A percentile compares a stretch with the other conserved stretches of the same genome.
Conservation (phyloP, 129 eudicot genomes). For the Glebionis coronaria region DNA sequence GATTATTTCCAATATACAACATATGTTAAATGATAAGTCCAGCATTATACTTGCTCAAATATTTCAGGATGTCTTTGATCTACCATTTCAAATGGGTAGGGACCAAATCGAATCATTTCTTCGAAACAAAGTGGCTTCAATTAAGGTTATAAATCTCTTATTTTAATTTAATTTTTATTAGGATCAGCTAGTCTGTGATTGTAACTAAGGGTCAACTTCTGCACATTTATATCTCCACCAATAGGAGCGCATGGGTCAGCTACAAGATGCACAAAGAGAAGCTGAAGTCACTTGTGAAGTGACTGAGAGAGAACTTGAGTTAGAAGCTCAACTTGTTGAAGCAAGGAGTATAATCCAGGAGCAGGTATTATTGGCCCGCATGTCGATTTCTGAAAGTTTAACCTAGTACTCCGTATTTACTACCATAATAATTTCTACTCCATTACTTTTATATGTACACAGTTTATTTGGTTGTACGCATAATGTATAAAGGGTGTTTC, state of each 20-base stretch:
- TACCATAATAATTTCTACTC: not conserved
- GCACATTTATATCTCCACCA: not conserved
- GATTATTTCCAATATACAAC: not conserved
- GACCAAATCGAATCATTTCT: slow-evolving; percentile 96
- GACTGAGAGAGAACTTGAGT: slow-evolving; percentile 96
- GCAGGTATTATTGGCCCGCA: slow-evolving; percentile 52
- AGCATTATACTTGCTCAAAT: slow-evolving; percentile 3
- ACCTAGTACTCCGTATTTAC: not conserved
- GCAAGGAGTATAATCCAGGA: slow-evolving; percentile 99
- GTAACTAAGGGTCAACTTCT: not conserved
- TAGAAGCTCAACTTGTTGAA: slow-evolving; percentile 99
- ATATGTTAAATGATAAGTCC: not conserved
- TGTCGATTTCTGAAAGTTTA: not conserved
- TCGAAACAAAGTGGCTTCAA: slow-evolving; percentile 80
- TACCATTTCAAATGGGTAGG: slow-evolving; percentile 96
- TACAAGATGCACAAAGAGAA: slow-evolving; percentile 94
- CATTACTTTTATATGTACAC: not conserved
- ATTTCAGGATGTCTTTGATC: slow-evolving; percentile 89
- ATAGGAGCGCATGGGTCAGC: slow-evolving; percentile 94
- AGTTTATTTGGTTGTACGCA: not conserved
- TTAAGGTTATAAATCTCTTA: slow-evolving; percentile 55
- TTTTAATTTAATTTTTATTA: not conserved
- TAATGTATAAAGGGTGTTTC: not conserved
- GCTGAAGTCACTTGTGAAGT: slow-evolving; percentile 97
- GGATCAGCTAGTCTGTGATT: not conserved